Conservation (phyloP, 495 filamentous ascomycete genomes). For the Eremomyces bilateralis region DNA sequence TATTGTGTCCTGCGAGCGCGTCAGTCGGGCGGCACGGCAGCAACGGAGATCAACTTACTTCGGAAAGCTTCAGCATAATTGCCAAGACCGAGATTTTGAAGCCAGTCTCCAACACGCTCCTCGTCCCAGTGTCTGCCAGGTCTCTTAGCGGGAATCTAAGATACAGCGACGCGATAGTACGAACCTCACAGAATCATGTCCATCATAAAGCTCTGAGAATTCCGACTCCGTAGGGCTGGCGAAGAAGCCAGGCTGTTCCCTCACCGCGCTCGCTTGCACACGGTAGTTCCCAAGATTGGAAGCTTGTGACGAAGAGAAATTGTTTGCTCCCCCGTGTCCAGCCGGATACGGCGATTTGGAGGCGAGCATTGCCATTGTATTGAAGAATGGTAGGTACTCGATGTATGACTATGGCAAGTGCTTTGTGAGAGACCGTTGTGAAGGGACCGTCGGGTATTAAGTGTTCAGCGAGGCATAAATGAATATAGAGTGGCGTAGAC, state of each 20-base stretch:
- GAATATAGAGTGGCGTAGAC: too few species aligned
- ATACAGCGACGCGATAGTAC: slow-evolving; percentile 4
- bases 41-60: slow-evolving; percentile 22
- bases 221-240: slow-evolving; percentile 84
- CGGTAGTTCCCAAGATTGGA: slow-evolving; percentile 32
- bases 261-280: slow-evolving; percentile 29
- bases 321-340: slow-evolving; percentile 34
- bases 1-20: slow-evolving; percentile 47
- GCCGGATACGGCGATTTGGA: slow-evolving; percentile 58
- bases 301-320: slow-evolving; percentile 28
- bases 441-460: too few species aligned
- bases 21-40: not conserved
- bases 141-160: not conserved
- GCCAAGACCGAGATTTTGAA: slow-evolving; percentile 56
- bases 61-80: slow-evolving; percentile 87
- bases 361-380: slow-evolving; percentile 72
- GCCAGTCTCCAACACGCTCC: slow-evolving; percentile 71
- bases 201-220: slow-evolving; percentile 57
- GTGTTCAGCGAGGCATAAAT: too few species aligned
- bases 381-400: too few species aligned
- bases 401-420: too few species aligned
- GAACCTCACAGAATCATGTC: slow-evolving; percentile 35
- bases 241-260: slow-evolving; percentile 39
- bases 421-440: too few species aligned
- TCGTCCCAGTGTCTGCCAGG: slow-evolving; percentile 59